Evolutionary conservation across 2,329 filamentous ascomycete genomes (phyloP).

Genomic region (Aureobasidium sp.): DNA sequence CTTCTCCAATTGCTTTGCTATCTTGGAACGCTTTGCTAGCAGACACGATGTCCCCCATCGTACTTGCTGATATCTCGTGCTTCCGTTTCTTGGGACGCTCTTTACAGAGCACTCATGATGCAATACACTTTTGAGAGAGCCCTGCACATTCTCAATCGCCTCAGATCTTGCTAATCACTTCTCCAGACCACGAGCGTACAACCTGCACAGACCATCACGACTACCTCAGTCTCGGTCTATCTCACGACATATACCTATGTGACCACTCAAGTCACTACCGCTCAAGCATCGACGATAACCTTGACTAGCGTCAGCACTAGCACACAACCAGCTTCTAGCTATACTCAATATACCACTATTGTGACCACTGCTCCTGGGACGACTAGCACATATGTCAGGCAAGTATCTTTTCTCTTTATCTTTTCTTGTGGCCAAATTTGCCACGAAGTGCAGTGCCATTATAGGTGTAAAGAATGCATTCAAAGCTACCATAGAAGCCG

Average conservation of each 20-base stretch:
- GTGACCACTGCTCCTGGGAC: background rate
- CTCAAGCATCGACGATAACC: background rate
- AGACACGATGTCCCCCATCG: background rate
- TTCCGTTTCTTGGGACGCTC: too few species aligned
- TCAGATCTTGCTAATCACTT: background rate
- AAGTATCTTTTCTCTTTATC: background rate
- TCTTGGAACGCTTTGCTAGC: background rate
- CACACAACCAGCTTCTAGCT: background rate
- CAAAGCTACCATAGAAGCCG: background rate
- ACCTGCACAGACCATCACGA: background rate
- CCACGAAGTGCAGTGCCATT: too few species aligned
- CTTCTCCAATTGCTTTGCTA: background rate
- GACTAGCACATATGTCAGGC: background rate
- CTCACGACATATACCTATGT: background rate
- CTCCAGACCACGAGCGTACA: background rate
- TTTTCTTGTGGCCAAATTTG: too few species aligned
- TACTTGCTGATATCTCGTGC: background rate
- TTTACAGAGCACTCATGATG: background rate
- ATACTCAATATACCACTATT: background rate
- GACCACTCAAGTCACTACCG: background rate
- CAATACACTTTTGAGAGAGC: too few species aligned
- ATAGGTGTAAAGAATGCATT: background rate
- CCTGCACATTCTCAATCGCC: too few species aligned
- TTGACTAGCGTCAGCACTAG: background rate
- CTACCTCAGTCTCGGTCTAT: background rate